Conservation (phyloP, 2,329 filamentous ascomycete species). For the Pseudonectria buxi region DNA sequence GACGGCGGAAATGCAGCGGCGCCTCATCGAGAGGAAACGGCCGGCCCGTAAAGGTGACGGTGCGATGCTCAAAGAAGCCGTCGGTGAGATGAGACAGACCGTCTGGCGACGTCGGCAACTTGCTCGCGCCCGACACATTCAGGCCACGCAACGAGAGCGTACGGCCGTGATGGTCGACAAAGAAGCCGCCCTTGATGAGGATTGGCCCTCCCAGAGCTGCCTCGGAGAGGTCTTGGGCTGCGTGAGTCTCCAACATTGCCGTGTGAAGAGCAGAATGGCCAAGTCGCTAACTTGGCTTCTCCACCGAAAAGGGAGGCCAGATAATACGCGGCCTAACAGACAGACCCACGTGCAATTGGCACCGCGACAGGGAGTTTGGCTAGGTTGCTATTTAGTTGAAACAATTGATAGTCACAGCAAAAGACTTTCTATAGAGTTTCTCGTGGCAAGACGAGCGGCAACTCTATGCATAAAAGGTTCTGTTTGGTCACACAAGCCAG, state of each 20-base stretch:
- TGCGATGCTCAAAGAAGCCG: slow-evolving; percentile 33
- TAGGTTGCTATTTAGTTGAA: too few species aligned
- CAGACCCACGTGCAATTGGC: too few species aligned
- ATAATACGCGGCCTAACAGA: too few species aligned
- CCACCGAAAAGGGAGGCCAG: too few species aligned
- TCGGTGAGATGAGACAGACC: slow-evolving; percentile 33
- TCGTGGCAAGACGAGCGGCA: too few species aligned
- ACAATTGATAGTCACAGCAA: too few species aligned
- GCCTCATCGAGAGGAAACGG: slow-evolving; percentile 34
- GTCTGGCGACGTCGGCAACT: slow-evolving; percentile 31
- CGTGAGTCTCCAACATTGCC: slow-evolving; percentile 13
- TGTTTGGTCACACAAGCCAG: too few species aligned
- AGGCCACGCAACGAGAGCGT: slow-evolving; percentile 34
- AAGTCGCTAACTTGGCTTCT: too few species aligned
- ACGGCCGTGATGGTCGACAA: slow-evolving; percentile 31
- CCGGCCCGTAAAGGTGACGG: slow-evolving; percentile 32
- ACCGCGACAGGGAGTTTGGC: too few species aligned
- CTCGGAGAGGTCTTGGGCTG: slow-evolving; percentile 30
- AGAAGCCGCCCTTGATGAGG: slow-evolving; percentile 21
- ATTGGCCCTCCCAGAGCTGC: slow-evolving; percentile 28
- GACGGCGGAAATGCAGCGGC: slow-evolving; percentile 30
- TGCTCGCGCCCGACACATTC: slow-evolving; percentile 35
- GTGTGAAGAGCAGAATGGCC: too few species aligned
- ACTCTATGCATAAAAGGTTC: too few species aligned
- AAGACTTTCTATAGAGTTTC: too few species aligned